These are phyloP conservation scores for Solanum commersonii DNA, from an alignment of 257 asterid species.

Conservation along the genomic window DNA sequence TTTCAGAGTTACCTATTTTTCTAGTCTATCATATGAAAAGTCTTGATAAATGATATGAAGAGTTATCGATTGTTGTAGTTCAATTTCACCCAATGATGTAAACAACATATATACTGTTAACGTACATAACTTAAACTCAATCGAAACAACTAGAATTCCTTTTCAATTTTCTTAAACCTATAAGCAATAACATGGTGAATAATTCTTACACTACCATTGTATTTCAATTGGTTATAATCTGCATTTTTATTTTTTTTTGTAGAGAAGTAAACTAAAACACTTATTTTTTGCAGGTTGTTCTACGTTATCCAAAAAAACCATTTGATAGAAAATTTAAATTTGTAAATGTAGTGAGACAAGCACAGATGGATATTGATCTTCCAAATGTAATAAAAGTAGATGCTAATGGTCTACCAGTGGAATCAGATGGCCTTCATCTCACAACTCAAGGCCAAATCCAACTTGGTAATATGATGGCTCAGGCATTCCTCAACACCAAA, in stretches of 20 bases:
- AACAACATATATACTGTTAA: background rate
- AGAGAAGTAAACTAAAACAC: background rate
- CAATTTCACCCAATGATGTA: background rate
- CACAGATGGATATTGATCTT: background rate
- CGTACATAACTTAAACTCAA: background rate
- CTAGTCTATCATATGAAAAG: background rate
- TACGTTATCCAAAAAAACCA: background rate
- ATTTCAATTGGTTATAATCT: background rate
- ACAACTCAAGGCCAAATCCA: background rate
- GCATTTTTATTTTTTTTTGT: background rate
- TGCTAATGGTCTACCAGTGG: background rate
- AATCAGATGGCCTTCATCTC: background rate
- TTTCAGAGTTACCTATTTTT: background rate
- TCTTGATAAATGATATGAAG: background rate
- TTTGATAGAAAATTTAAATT: background rate
- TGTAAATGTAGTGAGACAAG: background rate
- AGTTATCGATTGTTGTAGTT: background rate
- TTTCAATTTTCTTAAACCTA: background rate
- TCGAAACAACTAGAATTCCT: background rate
- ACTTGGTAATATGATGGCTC: conserved; percentile 4
- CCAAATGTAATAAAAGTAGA: conserved; percentile 7
- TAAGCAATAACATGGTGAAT: background rate
- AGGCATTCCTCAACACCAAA: background rate
- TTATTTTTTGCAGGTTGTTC: background rate
- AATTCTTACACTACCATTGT: background rate